A percentile compares a stretch with the other conserved stretches of the same genome.
phyloP scores from a whole-genome alignment of 2,329 filamentous ascomycete genomes.

The Apiospora hydei region DNA sequence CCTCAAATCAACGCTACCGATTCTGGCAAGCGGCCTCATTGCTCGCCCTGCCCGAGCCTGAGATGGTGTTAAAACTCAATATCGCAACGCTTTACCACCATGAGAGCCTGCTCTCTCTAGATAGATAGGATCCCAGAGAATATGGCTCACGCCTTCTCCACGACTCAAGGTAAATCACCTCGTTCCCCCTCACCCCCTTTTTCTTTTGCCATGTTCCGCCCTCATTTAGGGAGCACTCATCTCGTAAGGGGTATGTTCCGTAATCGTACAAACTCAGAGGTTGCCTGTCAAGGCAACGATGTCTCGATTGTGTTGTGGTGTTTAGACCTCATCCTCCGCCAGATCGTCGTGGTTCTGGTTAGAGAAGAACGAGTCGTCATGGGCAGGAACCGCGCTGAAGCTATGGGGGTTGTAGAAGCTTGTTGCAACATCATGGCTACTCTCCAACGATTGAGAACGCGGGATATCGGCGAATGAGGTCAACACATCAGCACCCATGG shows the following conservation, averaged over 20 bases:
- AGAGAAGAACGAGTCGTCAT: conserved; percentile 27
- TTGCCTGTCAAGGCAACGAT: not conserved
- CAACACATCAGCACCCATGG: conserved; percentile 6
- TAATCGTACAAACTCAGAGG: not conserved
- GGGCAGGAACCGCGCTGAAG: conserved; percentile 15
- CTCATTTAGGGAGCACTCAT: not conserved
- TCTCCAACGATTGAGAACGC: not conserved
- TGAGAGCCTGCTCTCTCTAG: not conserved
- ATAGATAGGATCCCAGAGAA: not conserved
- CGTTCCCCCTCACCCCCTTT: not conserved
- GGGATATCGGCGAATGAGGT: not conserved
- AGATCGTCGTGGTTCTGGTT: conserved; percentile 34
- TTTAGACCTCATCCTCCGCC: conserved; percentile 48
- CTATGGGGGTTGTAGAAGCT: conserved; percentile 35
- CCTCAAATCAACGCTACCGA: not conserved
- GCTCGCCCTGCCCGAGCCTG: not conserved
- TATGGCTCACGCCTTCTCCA: not conserved
- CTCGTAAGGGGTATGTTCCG: not conserved
- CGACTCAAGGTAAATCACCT: not conserved
- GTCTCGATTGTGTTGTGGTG: not conserved
- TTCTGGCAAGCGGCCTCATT: not conserved
- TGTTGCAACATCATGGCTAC: not conserved
- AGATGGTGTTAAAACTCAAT: not conserved
- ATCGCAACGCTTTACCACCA: not conserved
- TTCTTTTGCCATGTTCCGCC: not conserved